Percentiles rank a stretch among this genome's conserved stretches.
phyloP scores from a whole-genome alignment of 805 yeast genomes.

The Yarrowia bubula region DNA sequence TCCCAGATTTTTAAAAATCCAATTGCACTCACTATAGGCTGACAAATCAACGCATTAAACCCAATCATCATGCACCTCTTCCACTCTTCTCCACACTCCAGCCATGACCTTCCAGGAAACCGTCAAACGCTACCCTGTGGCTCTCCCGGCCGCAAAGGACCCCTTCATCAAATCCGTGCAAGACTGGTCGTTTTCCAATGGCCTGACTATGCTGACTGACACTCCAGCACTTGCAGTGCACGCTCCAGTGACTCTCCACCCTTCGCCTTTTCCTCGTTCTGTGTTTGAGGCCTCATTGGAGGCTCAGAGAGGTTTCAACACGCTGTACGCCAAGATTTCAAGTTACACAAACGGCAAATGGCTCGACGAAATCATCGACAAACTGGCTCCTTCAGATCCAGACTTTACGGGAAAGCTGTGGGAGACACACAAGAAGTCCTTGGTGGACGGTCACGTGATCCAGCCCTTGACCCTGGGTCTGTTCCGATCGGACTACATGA shows the following conservation, averaged over 20 bases:
- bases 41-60: background rate
- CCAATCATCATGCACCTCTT: background rate
- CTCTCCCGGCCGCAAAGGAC: background rate
- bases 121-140: conserved; percentile 10
- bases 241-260: conserved; percentile 89
- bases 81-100: background rate
- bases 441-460: conserved; percentile 45
- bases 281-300: conserved; percentile 65
- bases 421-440: conserved; percentile 49
- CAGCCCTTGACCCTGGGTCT: conserved; percentile 70
- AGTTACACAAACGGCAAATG: conserved; percentile 52
- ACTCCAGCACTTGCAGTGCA: conserved; percentile 49
- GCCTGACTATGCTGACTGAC: conserved; percentile 74
- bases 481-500: conserved; percentile 86
- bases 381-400: conserved; percentile 49
- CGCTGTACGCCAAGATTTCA: conserved; percentile 66
- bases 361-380: conserved; percentile 56
- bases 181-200: conserved; percentile 79
- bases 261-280: conserved; percentile 76
- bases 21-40: background rate
- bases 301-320: conserved; percentile 69
- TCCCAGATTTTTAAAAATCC: background rate
- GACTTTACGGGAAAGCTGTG: conserved; percentile 82
- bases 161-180: conserved; percentile 39
- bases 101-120: conserved; percentile 19